phyloP scores from a whole-genome alignment of 257 asterid species.

The Solanum chmielewskii region DNA sequence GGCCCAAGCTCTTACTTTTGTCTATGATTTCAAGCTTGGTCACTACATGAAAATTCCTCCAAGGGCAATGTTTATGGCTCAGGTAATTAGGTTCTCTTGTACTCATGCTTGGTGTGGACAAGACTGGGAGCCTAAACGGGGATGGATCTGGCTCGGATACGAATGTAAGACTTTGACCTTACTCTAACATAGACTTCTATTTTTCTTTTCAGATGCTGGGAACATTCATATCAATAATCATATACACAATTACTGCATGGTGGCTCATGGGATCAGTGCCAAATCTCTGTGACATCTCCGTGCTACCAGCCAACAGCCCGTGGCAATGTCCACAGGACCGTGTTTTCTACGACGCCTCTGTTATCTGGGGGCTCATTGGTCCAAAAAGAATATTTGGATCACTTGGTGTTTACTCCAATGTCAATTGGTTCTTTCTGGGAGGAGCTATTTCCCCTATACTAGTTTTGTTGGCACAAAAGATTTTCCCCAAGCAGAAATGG shows the following conservation, averaged over 20 bases:
- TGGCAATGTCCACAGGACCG: constrained; percentile 48
- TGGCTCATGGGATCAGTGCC: constrained; percentile 39
- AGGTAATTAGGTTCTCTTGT: constrained; percentile 19
- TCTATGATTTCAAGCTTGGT: constrained; percentile 54
- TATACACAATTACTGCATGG: constrained; percentile 33
- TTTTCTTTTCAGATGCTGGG: constrained; percentile 26
- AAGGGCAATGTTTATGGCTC: constrained; percentile 49
- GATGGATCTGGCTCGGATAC: not conserved
- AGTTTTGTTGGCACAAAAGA: constrained; percentile 26
- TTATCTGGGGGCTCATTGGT: constrained; percentile 58
- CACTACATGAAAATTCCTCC: constrained; percentile 74
- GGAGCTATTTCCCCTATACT: constrained; percentile 34
- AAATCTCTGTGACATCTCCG: constrained; percentile 30
- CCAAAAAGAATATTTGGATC: constrained; percentile 45
- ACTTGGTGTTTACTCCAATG: constrained; percentile 23
- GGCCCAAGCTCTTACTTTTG: constrained; percentile 39
- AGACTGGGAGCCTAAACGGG: not conserved
- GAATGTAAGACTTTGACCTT: not conserved
- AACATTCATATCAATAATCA: constrained; percentile 18
- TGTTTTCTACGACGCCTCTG: constrained; percentile 44
- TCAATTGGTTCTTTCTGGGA: constrained; percentile 49
- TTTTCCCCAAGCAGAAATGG: constrained; percentile 31
- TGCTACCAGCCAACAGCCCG: constrained; percentile 25
- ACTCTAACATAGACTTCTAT: not conserved
- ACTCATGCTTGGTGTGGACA: not conserved